A percentile compares a stretch with the other conserved stretches of the same genome.
Conservation (phyloP, 192 early-diverging fungal genomes). For the Backusella macrospora region DNA sequence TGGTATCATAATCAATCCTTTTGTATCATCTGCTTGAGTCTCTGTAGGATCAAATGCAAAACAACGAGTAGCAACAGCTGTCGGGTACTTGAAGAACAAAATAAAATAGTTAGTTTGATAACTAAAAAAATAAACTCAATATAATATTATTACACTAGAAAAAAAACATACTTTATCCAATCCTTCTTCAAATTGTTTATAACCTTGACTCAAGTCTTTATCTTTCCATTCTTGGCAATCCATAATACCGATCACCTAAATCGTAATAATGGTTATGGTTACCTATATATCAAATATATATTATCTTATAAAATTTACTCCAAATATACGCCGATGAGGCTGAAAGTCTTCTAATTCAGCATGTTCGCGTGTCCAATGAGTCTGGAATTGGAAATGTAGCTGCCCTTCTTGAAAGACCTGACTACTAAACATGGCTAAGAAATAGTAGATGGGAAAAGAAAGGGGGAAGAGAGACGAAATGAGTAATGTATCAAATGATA, state of each 20-base stretch:
- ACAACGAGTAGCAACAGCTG: conserved; percentile 69
- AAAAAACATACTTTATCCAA: conserved; percentile 55
- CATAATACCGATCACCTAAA: conserved; percentile 80
- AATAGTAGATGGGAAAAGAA: too few relatives aligned
- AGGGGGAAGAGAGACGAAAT: too few relatives aligned
- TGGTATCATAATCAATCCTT: conserved; percentile 79
- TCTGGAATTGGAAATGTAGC: conserved; percentile 73
- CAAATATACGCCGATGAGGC: conserved; percentile 71
- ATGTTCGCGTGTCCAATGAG: conserved; percentile 67
- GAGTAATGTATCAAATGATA: not conserved
- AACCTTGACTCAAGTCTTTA: conserved; percentile 59
- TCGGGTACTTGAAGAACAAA: conserved; percentile 59
- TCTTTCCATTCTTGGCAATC: conserved; percentile 72
- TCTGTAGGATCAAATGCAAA: conserved; percentile 85
- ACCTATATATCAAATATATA: not conserved
- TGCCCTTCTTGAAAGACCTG: conserved; percentile 66
- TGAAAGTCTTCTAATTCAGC: conserved; percentile 78
- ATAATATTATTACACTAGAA: too few relatives aligned
- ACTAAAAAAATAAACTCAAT: not conserved
- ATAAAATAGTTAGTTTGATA: not conserved
- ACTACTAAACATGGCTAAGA: conserved; percentile 58
- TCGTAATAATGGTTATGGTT: not conserved
- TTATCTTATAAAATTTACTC: conserved; percentile 44
- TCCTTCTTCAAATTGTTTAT: conserved; percentile 60
- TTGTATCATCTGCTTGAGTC: conserved; percentile 70